Evolutionary conservation across 2,329 filamentous ascomycete species (phyloP), one percentile per base, ranked within the genome.

Genomic region (Xylariaceae sp.): DNA sequence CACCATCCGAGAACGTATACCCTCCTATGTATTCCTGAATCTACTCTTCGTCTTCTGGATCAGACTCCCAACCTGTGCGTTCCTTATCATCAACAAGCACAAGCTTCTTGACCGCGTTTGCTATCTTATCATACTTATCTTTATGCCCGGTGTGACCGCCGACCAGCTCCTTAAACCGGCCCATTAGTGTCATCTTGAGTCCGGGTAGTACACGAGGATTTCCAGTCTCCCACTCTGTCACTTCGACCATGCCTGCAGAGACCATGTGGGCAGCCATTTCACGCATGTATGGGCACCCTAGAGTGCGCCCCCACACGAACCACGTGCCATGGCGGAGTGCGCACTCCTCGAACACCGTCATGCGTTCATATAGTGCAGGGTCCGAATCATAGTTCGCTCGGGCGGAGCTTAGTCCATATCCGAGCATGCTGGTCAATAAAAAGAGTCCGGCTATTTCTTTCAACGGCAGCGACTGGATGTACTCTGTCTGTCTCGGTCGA

Each of bases 251-350:
- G 1, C 65, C 66, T 2, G 64, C 48, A 1, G 21, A 14, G 7
- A 56, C 26, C 34, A 71, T 64, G 4, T 50, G 17, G 11, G 26
- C 1, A 1, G 55, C 28, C 51, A 69, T 56, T 11, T 40, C 16
- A 3, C 17, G 7, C 47, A 63, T 53, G 6, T 21, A 8, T 1
- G 2, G 6, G 7, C 26, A 23, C 2, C 60, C 55, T 3, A 21
- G 16, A 4, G 65, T 39, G 28, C 64, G 50, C 6, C 56, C 52
- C 67, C 66, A 66, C 2, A 67, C 23, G 23, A 68, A 70, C 69
- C 69, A 72, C 2, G 68, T 63, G 9, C 70, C 70, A 43, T 72
- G 68, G 0, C 70, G 65, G 6, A 72, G 50, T 7, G 68, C 34
- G 17, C 58, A 67, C 48, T 72, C 70, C 41, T 70, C 62, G 17